These are phyloP conservation scores for Ehretia macrophylla DNA, from an alignment of 257 asterid genomes.

Conservation along the genomic window DNA sequence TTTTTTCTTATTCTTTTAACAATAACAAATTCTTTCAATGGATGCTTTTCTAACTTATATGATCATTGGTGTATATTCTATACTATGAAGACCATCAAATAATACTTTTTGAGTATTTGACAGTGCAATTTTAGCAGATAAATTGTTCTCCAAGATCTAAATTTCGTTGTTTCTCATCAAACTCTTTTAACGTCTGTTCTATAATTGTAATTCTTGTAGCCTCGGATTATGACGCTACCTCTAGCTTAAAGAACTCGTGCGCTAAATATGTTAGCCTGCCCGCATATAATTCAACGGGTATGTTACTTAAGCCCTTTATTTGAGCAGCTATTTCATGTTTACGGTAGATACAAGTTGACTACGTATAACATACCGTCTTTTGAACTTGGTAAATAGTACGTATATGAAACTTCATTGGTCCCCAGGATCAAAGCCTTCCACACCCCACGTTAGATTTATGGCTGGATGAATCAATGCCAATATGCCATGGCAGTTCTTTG, in stretches of 20 bases:
- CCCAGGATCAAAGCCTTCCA: too few relatives aligned
- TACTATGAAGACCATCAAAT: too few relatives aligned
- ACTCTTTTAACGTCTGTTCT: not conserved
- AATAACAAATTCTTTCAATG: not conserved
- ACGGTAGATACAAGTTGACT: not conserved
- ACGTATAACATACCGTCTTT: too few relatives aligned
- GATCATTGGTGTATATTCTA: too few relatives aligned
- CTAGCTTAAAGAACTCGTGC: not conserved
- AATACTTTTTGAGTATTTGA: too few relatives aligned
- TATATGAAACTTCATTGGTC: too few relatives aligned
- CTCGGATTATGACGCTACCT: not conserved
- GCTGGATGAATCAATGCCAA: too few relatives aligned
- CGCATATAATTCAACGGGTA: not conserved
- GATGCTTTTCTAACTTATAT: not conserved
- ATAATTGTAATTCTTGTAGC: not conserved
- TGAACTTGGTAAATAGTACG: too few relatives aligned
- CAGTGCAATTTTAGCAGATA: too few relatives aligned
- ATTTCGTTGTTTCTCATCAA: not conserved
- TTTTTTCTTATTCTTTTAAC: too few relatives aligned
- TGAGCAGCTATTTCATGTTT: not conserved
- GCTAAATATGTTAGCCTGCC: not conserved
- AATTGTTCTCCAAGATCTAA: not conserved
- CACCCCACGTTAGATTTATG: too few relatives aligned
- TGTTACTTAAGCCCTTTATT: not conserved
- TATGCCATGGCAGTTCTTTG: not conserved